Evolutionary conservation across 331 rosid genomes (phyloP).

Genomic region (Acacia pycnantha): DNA sequence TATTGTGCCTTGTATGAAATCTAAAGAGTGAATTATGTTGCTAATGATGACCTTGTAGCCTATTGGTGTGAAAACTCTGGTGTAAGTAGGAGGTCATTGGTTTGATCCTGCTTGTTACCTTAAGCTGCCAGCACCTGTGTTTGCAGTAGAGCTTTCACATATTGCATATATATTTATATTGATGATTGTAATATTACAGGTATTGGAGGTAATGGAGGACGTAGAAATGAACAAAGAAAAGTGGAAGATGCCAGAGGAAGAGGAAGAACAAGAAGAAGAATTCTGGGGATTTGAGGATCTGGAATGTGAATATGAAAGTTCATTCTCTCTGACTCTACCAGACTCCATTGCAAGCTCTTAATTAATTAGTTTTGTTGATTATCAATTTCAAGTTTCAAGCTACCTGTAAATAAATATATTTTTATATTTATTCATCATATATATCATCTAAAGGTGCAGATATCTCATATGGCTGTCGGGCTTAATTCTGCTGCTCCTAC

Average conservation of each 20-base stretch:
- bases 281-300: constrained; percentile 95
- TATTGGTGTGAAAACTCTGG: too few species aligned
- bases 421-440: background rate
- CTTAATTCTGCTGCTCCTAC: background rate
- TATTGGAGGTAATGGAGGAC: constrained; percentile 77
- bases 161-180: background rate
- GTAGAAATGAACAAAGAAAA: constrained; percentile 60
- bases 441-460: background rate
- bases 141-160: background rate
- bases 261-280: constrained; percentile 66
- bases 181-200: constrained; percentile 37
- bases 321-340: constrained; percentile 72
- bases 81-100: too few species aligned
- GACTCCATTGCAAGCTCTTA: constrained; percentile 55
- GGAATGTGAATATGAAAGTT: constrained; percentile 72
- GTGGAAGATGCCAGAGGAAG: constrained; percentile 90
- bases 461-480: background rate
- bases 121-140: background rate
- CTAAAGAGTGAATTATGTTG: background rate
- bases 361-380: constrained; percentile 3
- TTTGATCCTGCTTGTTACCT: too few species aligned
- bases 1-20: too few species aligned
- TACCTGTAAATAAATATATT: constrained; percentile 5
- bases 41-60: background rate
- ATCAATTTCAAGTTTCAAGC: constrained; percentile 8